Evolutionary conservation across 1,284 basidiomycete genomes (phyloP), one percentile per base, ranked within the genome.

Genomic region (Blastosporella zonata): DNA sequence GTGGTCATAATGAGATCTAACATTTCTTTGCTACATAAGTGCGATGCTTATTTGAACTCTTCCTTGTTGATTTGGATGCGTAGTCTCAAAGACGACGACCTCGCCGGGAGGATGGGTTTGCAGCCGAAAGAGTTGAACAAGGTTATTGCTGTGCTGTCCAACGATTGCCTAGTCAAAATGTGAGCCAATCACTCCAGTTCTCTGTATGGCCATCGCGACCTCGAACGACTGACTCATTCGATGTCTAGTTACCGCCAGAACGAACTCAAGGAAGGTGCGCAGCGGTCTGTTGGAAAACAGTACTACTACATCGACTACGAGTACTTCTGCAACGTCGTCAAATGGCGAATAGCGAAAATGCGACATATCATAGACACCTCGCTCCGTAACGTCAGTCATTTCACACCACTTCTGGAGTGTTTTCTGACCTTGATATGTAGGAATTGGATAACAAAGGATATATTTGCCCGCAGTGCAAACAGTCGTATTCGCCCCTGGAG

Each of bases 261-360:
- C 58, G 90, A 92, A 70, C 79, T 89, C 57, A 90, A 87, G 65
- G 88, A 88, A 67, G 85, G 87, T 50, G 87, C 85, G 43, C 84
- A 85, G 66, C 81, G 89, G 58, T 86, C 88, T 41, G 84, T 86
- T 48, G 83, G 84, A 51, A 81, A 83, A 60, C 87, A 90, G 60
- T 99, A 98, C 73, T 99, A 93, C 74, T 98, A 92, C 70, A 89
- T 99, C 63, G 90, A 99, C 72, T 96, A 94, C 67, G 87, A 93
- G 59, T 82, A 88, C 62, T 96, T 97, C 63, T 93, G 93, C 69
- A 94, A 99, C 65, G 93, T 98, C 41, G 90, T 96, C 64, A 97
- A 98, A 68, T 99, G 96, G 91, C 79, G 94, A 29, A 84, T 99
- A 52, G 90, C 93, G n/a, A 89, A 91, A 63, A 97, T 99, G 87